Evolutionary conservation across 2,329 filamentous ascomycete species (phyloP).

Genomic region (Pseudocercospora vitis): DNA sequence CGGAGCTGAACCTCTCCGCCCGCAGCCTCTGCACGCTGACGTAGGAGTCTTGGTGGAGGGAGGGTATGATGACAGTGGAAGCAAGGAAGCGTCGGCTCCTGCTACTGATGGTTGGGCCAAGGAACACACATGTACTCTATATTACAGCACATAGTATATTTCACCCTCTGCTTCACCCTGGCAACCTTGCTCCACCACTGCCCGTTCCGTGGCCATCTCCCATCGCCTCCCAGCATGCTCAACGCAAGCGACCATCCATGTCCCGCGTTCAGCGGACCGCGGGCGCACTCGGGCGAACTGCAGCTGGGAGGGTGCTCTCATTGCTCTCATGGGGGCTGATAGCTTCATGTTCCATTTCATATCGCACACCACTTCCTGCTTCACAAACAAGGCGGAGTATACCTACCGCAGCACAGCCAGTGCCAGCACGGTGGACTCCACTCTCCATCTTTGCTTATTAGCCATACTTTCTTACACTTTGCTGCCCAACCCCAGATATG

Average conservation of each 20-base stretch:
- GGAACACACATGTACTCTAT: too few relatives aligned
- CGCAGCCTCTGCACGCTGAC: constrained; percentile 1
- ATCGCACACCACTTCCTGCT: background rate
- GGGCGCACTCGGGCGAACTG: constrained; percentile 5
- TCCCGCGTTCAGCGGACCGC: background rate
- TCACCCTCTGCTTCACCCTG: background rate
- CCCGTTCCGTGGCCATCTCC: too few relatives aligned
- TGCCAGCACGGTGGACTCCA: too few relatives aligned
- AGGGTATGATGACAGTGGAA: too few relatives aligned
- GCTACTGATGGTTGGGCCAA: background rate
- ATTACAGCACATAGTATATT: background rate
- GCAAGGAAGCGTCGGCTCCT: too few relatives aligned
- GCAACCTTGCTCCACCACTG: background rate
- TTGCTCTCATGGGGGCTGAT: too few relatives aligned
- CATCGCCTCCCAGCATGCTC: background rate
- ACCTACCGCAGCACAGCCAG: background rate
- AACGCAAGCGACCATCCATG: background rate
- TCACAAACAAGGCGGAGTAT: background rate
- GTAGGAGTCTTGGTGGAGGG: background rate
- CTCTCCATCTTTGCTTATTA: background rate
- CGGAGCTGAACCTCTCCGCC: background rate
- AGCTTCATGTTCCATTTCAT: background rate
- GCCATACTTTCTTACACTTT: background rate
- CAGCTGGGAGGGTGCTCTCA: too few relatives aligned
- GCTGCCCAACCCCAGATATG: background rate